Base-by-base conservation (phyloP, 2,329 filamentous ascomycete genomes). In the Aschersonia sp. region DNA sequence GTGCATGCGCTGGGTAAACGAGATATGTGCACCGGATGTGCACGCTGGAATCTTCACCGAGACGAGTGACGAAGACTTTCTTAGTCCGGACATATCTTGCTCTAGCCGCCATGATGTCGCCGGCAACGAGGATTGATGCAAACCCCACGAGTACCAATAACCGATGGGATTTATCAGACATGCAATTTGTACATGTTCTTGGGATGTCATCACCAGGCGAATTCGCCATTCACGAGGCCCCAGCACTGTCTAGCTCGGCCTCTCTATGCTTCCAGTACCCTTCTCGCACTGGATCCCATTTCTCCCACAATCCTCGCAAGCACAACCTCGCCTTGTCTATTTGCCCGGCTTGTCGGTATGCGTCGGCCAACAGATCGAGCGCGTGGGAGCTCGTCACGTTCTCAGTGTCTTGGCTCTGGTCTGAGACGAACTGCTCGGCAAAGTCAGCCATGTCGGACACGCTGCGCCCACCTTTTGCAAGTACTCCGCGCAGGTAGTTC, bases 261-360 rank as follows among this genome's bases (percentile, higher is more conserved):
- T 58, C 55, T 31, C 65, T 58, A 45, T 68, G 95, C 57, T 85
- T 81, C 92, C 92, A 98, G 66, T 96, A 98, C 53, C 89, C 90
- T 54, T 81, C 82, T 49, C 92, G 74, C 51, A 98, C 83, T 6
- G 86, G 87, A 71, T 98, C 92, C 75, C 88, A 98, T 69, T 82
- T 89, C 58, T 83, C 80, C 44, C 79, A 83, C 58, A 98, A 63
- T 51, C 94, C 68, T 49, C 76, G 75, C 57, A 96, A 65, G 51
- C 84, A 87, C 58, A 79, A 65, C 47, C 72, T 77, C 2, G 88
- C 88, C 61, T 78, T 75, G 14, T 75, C 72, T 54, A 63, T 72
- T 45, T 78, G 71, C 10, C 74, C 74, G 49, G 71, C 64, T 56
- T 78, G 72, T 2, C 61, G 71, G 50, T 79, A 82, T 35, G 83